phyloP scores from a whole-genome alignment of 2,329 filamentous ascomycete genomes.

The Alternaria arbusti region DNA sequence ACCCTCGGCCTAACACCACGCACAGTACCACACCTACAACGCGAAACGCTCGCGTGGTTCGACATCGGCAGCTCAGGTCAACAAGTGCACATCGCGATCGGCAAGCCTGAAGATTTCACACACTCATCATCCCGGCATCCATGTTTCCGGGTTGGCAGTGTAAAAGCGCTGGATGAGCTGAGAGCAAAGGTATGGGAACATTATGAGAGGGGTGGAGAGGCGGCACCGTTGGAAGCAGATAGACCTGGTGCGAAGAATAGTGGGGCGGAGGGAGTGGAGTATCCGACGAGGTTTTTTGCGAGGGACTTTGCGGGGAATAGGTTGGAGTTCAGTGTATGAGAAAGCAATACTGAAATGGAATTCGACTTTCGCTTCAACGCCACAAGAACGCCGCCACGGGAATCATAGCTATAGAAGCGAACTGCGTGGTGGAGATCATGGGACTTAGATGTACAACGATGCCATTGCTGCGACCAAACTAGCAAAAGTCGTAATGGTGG shows the following conservation, averaged over 20 bases:
- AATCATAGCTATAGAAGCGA: too few species aligned
- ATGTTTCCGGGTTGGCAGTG: not conserved
- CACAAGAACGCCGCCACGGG: not conserved
- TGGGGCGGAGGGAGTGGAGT: constrained; percentile 61
- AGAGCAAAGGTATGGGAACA: constrained; percentile 48
- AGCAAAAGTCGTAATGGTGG: too few species aligned
- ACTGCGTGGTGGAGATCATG: too few species aligned
- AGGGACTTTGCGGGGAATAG: constrained; percentile 53
- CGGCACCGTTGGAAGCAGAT: constrained; percentile 63
- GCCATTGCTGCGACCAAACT: too few species aligned
- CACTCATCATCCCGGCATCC: not conserved
- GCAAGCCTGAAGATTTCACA: not conserved
- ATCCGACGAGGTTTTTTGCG: constrained; percentile 68
- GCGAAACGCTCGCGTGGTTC: constrained; percentile 63
- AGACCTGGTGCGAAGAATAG: constrained; percentile 57
- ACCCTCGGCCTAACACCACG: constrained; percentile 59
- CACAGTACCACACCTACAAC: constrained; percentile 61
- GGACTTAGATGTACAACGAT: not conserved
- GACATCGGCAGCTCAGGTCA: constrained; percentile 56
- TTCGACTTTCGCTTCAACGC: not conserved
- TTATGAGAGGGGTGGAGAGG: constrained; percentile 54
- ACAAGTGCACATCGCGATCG: constrained; percentile 54
- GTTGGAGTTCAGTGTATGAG: constrained; percentile 49
- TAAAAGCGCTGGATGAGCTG: not conserved
- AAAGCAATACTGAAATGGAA: too few species aligned